A percentile compares a stretch with the other conserved stretches of the same genome.
These are phyloP conservation scores for Delitschia confertaspora DNA, from an alignment of 495 filamentous ascomycete genomes.

Conservation along the genomic window DNA sequence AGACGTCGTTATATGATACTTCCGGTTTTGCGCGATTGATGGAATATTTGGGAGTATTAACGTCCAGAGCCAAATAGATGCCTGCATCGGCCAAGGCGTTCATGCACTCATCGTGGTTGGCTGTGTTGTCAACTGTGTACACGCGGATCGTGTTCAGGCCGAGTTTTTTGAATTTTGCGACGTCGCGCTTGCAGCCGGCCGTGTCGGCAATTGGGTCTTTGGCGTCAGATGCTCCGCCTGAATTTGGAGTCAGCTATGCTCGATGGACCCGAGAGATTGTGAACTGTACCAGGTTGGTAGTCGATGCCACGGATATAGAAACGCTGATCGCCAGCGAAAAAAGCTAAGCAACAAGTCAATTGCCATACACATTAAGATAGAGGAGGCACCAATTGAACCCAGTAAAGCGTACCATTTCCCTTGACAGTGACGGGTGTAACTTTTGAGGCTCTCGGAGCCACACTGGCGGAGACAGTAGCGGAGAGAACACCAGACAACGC, in stretches of 20 bases:
- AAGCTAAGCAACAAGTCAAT: constrained; percentile 47
- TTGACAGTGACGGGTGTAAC: constrained; percentile 18
- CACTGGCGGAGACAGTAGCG: constrained; percentile 19
- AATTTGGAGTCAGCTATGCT: background rate
- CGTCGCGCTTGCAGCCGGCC: constrained; percentile 68
- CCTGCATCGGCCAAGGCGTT: constrained; percentile 36
- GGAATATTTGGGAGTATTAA: constrained; percentile 70
- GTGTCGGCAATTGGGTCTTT: constrained; percentile 71
- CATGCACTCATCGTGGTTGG: constrained; percentile 58
- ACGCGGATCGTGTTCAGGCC: constrained; percentile 88
- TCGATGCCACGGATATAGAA: constrained; percentile 95
- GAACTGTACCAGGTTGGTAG: constrained; percentile 64
- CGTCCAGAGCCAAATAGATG: constrained; percentile 86
- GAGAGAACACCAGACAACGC: constrained; percentile 26
- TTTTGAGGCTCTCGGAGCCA: constrained; percentile 21
- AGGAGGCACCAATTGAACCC: background rate
- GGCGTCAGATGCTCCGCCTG: constrained; percentile 65
- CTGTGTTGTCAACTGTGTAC: constrained; percentile 85
- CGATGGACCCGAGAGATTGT: background rate
- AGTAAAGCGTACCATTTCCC: constrained; percentile 7
- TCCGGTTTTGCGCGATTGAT: constrained; percentile 70
- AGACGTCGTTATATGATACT: constrained; percentile 80
- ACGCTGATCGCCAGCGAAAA: constrained; percentile 72
- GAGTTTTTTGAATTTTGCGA: constrained; percentile 71
- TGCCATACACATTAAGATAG: background rate